Evolutionary conservation across 2,329 filamentous ascomycete species (phyloP).

Genomic region (Botrytis fabae): DNA sequence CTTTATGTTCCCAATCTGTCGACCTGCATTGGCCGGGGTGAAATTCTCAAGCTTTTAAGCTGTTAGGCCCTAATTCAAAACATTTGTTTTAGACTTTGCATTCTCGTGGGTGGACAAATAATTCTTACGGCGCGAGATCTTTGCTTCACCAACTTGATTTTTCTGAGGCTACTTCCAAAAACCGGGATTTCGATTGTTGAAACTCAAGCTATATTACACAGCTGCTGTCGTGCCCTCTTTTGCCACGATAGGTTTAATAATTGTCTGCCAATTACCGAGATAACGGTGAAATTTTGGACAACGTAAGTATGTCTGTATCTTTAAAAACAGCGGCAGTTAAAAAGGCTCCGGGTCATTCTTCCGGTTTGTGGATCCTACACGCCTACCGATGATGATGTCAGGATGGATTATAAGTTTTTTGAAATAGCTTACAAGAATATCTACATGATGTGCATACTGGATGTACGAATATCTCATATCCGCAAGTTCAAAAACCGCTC

Average conservation of each 20-base stretch:
- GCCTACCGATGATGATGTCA: background rate
- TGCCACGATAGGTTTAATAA: background rate
- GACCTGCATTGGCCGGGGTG: background rate
- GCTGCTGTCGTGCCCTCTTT: slow-evolving; percentile 7
- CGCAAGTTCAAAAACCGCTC: background rate
- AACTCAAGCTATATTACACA: background rate
- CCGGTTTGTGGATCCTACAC: background rate
- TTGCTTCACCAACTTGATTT: background rate
- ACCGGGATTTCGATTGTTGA: background rate
- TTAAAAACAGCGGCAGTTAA: background rate
- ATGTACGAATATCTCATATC: background rate
- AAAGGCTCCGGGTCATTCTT: background rate
- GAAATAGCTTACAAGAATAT: background rate
- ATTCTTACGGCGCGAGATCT: background rate
- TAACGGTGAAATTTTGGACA: slow-evolving; percentile 1
- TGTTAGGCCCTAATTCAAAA: background rate
- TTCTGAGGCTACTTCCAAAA: background rate
- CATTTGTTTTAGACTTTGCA: background rate
- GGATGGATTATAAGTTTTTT: background rate
- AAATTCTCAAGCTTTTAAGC: background rate
- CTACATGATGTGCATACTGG: background rate
- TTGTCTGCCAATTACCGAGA: slow-evolving; percentile 7
- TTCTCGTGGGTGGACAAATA: background rate
- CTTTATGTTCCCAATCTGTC: background rate
- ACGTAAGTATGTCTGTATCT: background rate